Base-by-base conservation (phyloP, 163 green algal species). In the Trebouxiophyceae sp. region DNA sequence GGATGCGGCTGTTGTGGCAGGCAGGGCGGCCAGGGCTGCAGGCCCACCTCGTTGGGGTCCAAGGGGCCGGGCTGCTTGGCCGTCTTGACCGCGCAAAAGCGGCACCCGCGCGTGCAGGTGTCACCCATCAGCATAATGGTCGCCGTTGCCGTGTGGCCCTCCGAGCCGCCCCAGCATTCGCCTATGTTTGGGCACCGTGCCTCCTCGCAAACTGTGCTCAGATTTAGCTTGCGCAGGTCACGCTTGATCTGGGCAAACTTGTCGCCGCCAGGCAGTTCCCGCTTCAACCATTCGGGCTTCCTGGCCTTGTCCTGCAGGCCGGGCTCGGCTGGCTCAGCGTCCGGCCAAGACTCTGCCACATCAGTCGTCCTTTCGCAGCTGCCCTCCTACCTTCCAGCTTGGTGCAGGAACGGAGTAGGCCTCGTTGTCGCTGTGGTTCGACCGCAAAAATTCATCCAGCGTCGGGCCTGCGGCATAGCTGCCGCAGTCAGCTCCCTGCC, bases 41-140 rank as follows among this genome's bases (percentile, higher is more conserved):
- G 39, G 39, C 23, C 26, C 47, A 57, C 47, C 78, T 99, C 94
- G 6, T 87, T 46, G 27, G 84, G 75, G 74, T 99, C 94, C 31
- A 96, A 77, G 1, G 92, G 89, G 7, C 91, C 82, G 1, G 93
- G 93, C 6, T 86, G 85, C 1, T 77, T 75, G 31, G 77, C 88
- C 0, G 94, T 99, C 70, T 97, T 97, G 19, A 99, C 94, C 0
- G 94, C 94, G 71, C 94, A 99, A 75, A 99, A 99, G 27, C 92
- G 81, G 74, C 88, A 97, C 62, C 92, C 92, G 29, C 92, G 74
- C 0, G 93, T 99, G 84, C 93, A 99, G 5, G 91, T 97, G 81
- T 99, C 93, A 0, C 93, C 95, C 87, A 99, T 94, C 4, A 98
- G 75, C 93, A 98, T 98, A 79, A 99, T 97, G 33, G 94, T 99